Percentiles rank a stretch among this genome's conserved stretches.
These are phyloP conservation scores for Colletotrichum gigasporum DNA, from an alignment of 2,329 filamentous ascomycete species.

Conservation along the genomic window DNA sequence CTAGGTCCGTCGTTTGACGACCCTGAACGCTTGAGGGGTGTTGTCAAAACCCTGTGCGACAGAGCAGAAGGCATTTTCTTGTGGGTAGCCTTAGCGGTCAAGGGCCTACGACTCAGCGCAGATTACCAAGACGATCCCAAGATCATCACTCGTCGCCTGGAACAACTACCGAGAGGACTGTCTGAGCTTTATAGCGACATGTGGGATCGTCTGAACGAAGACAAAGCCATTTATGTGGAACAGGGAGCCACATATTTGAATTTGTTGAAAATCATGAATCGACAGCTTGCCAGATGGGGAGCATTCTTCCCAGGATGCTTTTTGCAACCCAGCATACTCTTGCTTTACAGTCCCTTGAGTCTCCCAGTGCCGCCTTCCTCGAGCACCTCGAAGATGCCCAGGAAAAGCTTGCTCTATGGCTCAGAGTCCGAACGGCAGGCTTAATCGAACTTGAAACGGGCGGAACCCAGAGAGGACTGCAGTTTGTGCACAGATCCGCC, in stretches of 20 bases:
- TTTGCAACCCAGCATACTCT: neutral
- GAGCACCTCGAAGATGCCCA: neutral
- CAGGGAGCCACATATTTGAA: neutral
- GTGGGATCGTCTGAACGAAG: neutral
- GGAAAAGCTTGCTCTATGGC: neutral
- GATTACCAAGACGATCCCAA: neutral
- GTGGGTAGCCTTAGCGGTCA: neutral
- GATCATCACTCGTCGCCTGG: neutral
- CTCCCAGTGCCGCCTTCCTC: too few species aligned
- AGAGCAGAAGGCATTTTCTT: neutral
- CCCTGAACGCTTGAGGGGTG: neutral
- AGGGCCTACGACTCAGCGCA: neutral
- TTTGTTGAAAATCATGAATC: too few species aligned
- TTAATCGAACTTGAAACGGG: too few species aligned
- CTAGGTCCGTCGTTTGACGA: neutral
- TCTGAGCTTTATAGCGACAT: neutral
- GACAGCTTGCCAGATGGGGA: too few species aligned
- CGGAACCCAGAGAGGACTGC: neutral
- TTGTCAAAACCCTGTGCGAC: neutral
- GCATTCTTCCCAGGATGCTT: neutral
- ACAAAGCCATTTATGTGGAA: neutral
- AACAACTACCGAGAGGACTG: neutral
- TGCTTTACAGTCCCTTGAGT: neutral
- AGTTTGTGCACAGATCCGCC: neutral
- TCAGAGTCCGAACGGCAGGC: neutral